Base-by-base conservation (phyloP, 495 filamentous ascomycete genomes). In the Penicillium robsamsonii region DNA sequence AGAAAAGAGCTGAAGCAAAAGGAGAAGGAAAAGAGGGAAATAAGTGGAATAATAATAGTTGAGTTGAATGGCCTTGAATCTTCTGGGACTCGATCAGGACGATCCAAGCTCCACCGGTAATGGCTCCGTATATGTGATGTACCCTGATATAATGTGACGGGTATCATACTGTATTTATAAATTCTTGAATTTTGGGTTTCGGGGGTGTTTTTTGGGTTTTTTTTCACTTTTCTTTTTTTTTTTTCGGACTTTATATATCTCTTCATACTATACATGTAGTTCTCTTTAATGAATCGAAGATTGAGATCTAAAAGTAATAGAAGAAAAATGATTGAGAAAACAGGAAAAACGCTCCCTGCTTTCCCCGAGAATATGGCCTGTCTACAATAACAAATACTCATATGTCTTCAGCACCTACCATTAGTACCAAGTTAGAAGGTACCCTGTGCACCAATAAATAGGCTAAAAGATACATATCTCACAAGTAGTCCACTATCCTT, bases 41-140 rank as follows among this genome's bases (percentile, higher is more conserved):
- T 33, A 54, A 64, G 45, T 55, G 55, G 29, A 64, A 61, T 55
- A 64, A 60, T 56, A 66, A 54, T 70, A 48, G 60, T 52, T 55
- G 48, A 58, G 58, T 56, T 49, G 6, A 17, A 22, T 37, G 15
- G 6, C 18, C 56, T 31, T 65, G 58, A 60, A 61, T 62, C 59
- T 63, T 54, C 54, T 57, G 56, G 65, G 63, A 60, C 59, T 68
- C 66, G 66, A 68, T 68, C 66, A 63, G 63, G 65, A 63, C 60
- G 65, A 68, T 68, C 65, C 55, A 63, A 53, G 57, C 55, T 58
- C 64, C 65, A 67, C 65, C 4, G 46, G 54, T 57, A 46, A 15
- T 58, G 51, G 18, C 22, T 13, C 46, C 30, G 58, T 64, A 64
- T 27, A 60, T 56, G 35, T 38, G n/a, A 37, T n/a, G 33, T 37